Conservation (phyloP, 2,329 filamentous ascomycete genomes). For the Xylaria sp. region DNA sequence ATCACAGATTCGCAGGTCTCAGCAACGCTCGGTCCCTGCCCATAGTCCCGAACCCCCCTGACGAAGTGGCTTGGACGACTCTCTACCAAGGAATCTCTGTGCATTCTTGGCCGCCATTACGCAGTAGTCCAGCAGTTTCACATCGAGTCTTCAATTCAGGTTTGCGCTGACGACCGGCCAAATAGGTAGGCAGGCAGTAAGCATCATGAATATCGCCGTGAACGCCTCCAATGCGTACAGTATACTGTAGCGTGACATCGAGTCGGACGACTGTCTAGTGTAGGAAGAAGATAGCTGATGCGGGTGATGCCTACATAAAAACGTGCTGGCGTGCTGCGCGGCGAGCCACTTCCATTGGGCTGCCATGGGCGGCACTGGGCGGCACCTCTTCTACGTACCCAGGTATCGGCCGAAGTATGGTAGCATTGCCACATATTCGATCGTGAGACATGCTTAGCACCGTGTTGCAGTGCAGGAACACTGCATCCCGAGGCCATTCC, state of each 20-base stretch:
- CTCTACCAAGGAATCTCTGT: background rate
- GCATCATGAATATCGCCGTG: background rate
- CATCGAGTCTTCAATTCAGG: conserved; percentile 8
- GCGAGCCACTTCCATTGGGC: conserved; percentile 6
- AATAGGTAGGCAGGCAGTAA: background rate
- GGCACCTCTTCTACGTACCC: background rate
- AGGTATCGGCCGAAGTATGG: conserved; percentile 11
- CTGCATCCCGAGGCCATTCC: conserved; percentile 11
- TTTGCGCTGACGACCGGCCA: background rate
- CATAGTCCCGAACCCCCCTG: conserved; percentile 9
- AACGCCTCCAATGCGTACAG: conserved; percentile 14
- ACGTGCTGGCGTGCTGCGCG: conserved; percentile 5
- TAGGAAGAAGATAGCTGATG: conserved; percentile 14
- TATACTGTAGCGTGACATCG: conserved; percentile 21
- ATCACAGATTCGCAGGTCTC: conserved; percentile 5
- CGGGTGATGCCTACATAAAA: conserved; percentile 21
- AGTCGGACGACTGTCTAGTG: conserved; percentile 18
- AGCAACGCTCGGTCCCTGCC: conserved; percentile 12
- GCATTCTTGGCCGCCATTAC: background rate
- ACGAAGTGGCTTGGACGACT: conserved; percentile 25
- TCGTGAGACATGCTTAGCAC: conserved; percentile 18
- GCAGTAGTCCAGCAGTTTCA: background rate
- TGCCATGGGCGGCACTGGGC: too few species aligned
- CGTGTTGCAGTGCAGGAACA: conserved; percentile 25
- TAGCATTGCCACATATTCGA: conserved; percentile 13